Base-by-base conservation (phyloP, 345 rosid genomes). In the Eutrema yunnanense region DNA sequence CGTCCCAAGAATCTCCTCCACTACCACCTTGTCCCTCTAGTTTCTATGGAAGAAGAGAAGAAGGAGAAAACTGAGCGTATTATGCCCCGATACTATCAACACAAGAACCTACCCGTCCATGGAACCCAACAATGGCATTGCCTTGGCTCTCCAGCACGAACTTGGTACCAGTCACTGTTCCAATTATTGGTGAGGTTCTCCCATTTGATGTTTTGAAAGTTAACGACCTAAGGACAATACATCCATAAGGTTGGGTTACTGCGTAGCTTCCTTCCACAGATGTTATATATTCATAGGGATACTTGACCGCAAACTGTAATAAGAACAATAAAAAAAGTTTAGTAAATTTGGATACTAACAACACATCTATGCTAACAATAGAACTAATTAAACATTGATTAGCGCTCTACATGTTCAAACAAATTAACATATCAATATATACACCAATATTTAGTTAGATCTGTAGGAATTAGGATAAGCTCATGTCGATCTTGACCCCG, bases 1-100 rank as follows among this genome's bases (percentile, higher is more conserved):
- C 72, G n/a, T 67, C 72, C 72, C 72, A 67, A 8, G 62, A 9
- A 40, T 7, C 10, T 41, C 62, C 76, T n/a, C 76, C 70, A n/a
- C 34, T 62, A 30, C 77, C 65, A 12, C 77, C 65, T 41, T 52
- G 44, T 12, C 56, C 70, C 12, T 73, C 36, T 2, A 73, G 47
- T 53, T 62, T 62, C 48, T 73, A 16, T 19, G 53, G 2, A 14
- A 50, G 60, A 54, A 4, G 36, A 53, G 57, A 16, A 30, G 58
- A 53, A 53, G 38, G 9, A 30, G n/a, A 16, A 3, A 53, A 4
- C 5, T 7, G 58, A 30, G 58, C 1, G 16, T 12, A 53, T 6
- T 53, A 53, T 53, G 58, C 58, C 3, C 58, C 58, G 42, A 37
- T 10, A 14, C 58, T 30, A 53, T 53, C 58, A 53, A 53, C 58